Percentiles rank a stretch among this genome's conserved stretches.
These are phyloP conservation scores for Cucumis cinereus DNA, from an alignment of 306 rosid genomes.

Conservation along the genomic window DNA sequence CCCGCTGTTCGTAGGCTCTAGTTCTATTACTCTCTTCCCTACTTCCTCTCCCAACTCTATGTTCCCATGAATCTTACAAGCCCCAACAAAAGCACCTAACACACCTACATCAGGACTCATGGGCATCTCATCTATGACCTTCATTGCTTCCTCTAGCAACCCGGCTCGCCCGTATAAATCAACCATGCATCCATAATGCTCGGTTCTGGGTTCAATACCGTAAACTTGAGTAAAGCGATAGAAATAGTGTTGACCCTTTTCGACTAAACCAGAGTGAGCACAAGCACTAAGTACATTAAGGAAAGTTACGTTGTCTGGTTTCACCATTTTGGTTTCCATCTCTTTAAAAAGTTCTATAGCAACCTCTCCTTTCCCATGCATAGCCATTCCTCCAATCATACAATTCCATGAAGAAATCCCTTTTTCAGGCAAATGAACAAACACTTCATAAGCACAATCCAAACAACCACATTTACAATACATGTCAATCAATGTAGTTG, in stretches of 20 bases:
- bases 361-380: constrained; percentile 49
- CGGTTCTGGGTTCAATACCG: constrained; percentile 28
- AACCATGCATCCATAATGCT: constrained; percentile 59
- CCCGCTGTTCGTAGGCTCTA: constrained; percentile 54
- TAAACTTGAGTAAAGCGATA: constrained; percentile 21
- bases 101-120: constrained; percentile 40
- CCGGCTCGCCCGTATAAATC: constrained; percentile 55
- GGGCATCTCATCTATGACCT: constrained; percentile 36
- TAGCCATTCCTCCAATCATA: constrained; percentile 69
- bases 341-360: constrained; percentile 35
- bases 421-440: constrained; percentile 21
- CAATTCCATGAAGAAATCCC: constrained; percentile 51
- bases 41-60: constrained; percentile 36
- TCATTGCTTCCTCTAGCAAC: constrained; percentile 35
- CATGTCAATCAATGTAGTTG: constrained; percentile 48
- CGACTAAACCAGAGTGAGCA: constrained; percentile 46
- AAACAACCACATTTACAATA: constrained; percentile 58
- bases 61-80: constrained; percentile 52
- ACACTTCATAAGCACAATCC: constrained; percentile 39
- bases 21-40: constrained; percentile 39
- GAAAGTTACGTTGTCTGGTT: constrained; percentile 45
- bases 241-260: constrained; percentile 32
- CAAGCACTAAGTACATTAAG: constrained; percentile 48
- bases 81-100: constrained; percentile 63
- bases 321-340: constrained; percentile 31